phyloP scores from a whole-genome alignment of 257 asterid genomes.

The Plantago major region DNA sequence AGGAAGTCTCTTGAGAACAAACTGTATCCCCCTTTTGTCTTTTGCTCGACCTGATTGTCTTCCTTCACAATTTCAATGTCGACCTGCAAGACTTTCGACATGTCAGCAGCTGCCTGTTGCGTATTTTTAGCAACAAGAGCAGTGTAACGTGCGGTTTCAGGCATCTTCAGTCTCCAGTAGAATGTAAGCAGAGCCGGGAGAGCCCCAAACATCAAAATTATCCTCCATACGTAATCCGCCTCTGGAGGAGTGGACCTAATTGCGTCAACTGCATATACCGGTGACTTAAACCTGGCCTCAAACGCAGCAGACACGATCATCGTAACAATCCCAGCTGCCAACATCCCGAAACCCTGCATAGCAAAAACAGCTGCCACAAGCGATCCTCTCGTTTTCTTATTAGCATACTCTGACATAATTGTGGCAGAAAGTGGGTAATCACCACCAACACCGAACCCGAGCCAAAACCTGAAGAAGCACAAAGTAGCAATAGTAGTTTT shows the following conservation, averaged over 20 bases:
- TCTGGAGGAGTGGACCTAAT: not conserved
- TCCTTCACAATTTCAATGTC: not conserved
- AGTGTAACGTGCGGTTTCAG: constrained; percentile 15
- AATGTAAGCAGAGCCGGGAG: constrained; percentile 5
- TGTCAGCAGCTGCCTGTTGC: constrained; percentile 7
- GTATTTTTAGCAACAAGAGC: constrained; percentile 4
- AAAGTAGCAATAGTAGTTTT: constrained; percentile 1
- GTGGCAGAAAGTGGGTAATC: not conserved
- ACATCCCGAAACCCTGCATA: constrained; percentile 8
- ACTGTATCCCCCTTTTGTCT: not conserved
- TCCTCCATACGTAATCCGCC: constrained; percentile 10
- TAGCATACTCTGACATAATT: constrained; percentile 13
- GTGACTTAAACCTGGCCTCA: not conserved
- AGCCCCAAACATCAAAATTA: constrained; percentile 8
- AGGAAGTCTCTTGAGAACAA: constrained; percentile 25
- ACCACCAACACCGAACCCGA: constrained; percentile 12
- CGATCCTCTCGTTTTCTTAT: constrained; percentile 11
- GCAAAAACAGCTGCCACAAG: constrained; percentile 11
- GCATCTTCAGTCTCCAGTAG: constrained; percentile 14
- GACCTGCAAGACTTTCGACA: constrained; percentile 4
- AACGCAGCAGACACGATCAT: not conserved
- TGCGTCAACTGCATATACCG: not conserved
- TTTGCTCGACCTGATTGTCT: not conserved
- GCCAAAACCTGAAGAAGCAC: constrained; percentile 16
- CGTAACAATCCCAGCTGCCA: not conserved